Evolutionary conservation across 441 rosid genomes (phyloP), one percentile per base, ranked within the genome.

Genomic region (Hura crepitans): DNA sequence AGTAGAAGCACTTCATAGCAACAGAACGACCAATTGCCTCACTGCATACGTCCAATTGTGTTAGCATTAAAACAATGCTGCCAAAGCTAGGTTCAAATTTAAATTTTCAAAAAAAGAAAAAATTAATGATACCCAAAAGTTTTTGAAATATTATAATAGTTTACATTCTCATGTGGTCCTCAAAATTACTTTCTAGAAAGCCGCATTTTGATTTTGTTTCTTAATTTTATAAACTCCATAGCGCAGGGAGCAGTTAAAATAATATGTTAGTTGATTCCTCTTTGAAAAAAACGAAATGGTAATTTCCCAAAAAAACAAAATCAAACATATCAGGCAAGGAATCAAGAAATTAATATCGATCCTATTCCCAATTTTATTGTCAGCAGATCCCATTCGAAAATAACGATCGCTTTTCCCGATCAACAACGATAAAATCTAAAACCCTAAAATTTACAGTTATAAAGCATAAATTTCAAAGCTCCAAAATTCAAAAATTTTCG

Each of bases 1-100:
- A 84, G 77, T 82, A 67, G 70, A 89, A 84, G 59, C 97, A 93
- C 83, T 83, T 87, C 97, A 91, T 89, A 46, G 74, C 82, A 28
- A 72, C 69, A 60, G 61, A 3, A 71, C 72, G 63, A 71, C 81
- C 70, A 61, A 30, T 46, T 77, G 37, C 83, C 42, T 73, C 65
- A 78, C 85, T 83, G 74, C 81, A 42, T 22, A 61, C 60, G 23
- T 67, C 58, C 45, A 69, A 64, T 66, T 67, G 50, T 37, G 59
- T 60, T 56, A 43, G 31, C 9, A 65, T 33, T 35, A 35, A 27
- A 50, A 31, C 45, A 46, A 55, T 46, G 43, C 57, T 30, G 45
- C 10, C 6, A 46, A 14, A 66, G 20, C 33, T 23, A 47, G n/a
- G 39, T 35, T 35, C 39, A 2, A 5, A 35, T 33, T 2, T 33